Evolutionary conservation across 1,139 yeast species (phyloP).

Genomic region (Geotrichum phurueaensis): DNA sequence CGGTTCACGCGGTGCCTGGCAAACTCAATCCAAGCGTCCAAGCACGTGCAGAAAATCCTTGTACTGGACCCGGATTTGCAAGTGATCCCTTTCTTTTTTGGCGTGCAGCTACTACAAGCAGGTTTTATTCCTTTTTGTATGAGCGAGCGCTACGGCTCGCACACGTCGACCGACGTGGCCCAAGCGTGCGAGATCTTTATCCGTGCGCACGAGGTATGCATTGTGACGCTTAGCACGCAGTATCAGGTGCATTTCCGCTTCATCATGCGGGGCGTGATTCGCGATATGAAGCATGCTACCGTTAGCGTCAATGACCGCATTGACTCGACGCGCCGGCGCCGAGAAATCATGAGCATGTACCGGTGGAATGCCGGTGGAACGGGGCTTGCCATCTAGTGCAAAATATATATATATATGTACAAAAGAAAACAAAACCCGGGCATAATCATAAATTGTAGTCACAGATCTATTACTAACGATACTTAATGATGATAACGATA

Average conservation of each 20-base stretch:
- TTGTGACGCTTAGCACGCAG: conserved; percentile 33
- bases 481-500: background rate
- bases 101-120: conserved; percentile 29
- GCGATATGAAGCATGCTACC: conserved; percentile 18
- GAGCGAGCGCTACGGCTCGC: conserved; percentile 30
- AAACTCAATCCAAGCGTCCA: conserved; percentile 28
- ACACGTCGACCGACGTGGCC: conserved; percentile 32
- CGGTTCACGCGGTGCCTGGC: conserved; percentile 27
- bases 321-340: conserved; percentile 27
- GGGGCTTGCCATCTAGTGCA: conserved; percentile 28
- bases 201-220: conserved; percentile 34
- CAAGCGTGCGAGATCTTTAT: conserved; percentile 33
- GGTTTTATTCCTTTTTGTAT: conserved; percentile 29
- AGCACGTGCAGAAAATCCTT: conserved; percentile 25
- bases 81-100: conserved; percentile 31
- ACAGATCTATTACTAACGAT: background rate
- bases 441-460: background rate
- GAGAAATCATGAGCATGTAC: conserved; percentile 30
- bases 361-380: conserved; percentile 33
- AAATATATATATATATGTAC: background rate
- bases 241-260: conserved; percentile 33
- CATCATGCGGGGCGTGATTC: conserved; percentile 31
- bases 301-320: conserved; percentile 19
- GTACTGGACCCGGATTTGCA: conserved; percentile 28
- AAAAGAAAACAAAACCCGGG: background rate